A percentile compares a stretch with the other conserved stretches of the same genome.
Conservation (phyloP, 2,329 filamentous ascomycete species). For the Dryadomyces sulphureus region DNA sequence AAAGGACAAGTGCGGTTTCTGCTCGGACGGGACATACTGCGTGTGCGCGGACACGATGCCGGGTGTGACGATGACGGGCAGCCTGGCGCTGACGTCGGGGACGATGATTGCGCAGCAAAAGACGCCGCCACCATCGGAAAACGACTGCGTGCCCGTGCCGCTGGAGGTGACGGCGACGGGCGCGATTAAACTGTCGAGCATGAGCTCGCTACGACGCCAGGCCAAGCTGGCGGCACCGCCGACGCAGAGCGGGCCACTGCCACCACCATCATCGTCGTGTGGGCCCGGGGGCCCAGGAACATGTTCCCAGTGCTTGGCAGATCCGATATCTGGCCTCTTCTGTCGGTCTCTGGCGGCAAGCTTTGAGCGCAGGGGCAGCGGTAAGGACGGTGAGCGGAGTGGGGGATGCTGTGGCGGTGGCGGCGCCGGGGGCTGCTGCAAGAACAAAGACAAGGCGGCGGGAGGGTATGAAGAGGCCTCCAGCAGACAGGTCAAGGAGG, state of each 20-base stretch:
- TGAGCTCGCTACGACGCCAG: conserved; percentile 19
- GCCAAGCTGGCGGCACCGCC: conserved; percentile 10
- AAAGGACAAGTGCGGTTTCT: conserved; percentile 67
- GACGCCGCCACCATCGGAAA: conserved; percentile 46
- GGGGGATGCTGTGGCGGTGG: conserved; percentile 47
- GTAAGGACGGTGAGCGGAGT: neutral
- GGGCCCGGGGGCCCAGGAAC: conserved; percentile 60
- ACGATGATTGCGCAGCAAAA: conserved; percentile 29
- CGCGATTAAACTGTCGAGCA: conserved; percentile 42
- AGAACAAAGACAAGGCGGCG: conserved; percentile 18
- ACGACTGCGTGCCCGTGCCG: conserved; percentile 39
- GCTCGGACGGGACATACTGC: conserved; percentile 67
- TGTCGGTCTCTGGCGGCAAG: conserved; percentile 66
- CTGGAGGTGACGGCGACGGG: conserved; percentile 46
- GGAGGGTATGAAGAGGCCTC: neutral
- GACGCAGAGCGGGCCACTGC: neutral
- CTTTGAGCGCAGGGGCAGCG: conserved; percentile 23
- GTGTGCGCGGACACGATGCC: conserved; percentile 52
- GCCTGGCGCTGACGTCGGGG: conserved; percentile 16
- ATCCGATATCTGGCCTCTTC: conserved; percentile 69
- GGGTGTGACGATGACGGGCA: conserved; percentile 19
- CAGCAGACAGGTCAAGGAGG: neutral
- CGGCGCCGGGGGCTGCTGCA: conserved; percentile 50
- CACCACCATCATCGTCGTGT: conserved; percentile 25
- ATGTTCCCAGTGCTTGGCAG: conserved; percentile 62